Conservation (phyloP, 352 stramenopile species). For the Phytophthora nicotianae region DNA sequence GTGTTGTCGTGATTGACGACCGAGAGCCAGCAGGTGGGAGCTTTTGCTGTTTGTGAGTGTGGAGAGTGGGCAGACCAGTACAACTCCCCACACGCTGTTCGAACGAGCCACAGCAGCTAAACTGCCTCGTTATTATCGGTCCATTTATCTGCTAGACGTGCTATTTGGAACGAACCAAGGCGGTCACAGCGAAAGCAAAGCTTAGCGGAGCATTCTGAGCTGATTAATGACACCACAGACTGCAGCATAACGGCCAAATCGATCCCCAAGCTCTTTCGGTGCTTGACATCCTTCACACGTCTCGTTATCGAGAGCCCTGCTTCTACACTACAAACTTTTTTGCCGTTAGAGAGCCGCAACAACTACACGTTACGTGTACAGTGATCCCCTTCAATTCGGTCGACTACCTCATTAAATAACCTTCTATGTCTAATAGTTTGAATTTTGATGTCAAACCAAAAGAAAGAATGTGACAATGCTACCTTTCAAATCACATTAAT, state of each 20-base stretch:
- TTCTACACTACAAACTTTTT: constrained; percentile 32
- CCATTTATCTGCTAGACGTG: background rate
- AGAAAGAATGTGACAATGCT: too few relatives aligned
- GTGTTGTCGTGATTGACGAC: constrained; percentile 23
- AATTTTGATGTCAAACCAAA: too few relatives aligned
- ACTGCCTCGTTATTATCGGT: background rate
- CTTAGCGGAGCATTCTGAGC: constrained; percentile 1
- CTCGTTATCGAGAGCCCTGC: constrained; percentile 5
- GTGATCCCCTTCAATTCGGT: background rate
- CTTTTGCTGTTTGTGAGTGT: constrained; percentile 36
- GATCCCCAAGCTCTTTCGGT: background rate
- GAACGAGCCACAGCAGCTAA: constrained; percentile 2
- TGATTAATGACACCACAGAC: constrained; percentile 2
- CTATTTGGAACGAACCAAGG: too few relatives aligned
- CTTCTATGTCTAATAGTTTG: background rate
- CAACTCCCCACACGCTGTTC: constrained; percentile 15
- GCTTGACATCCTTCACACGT: background rate
- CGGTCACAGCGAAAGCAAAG: constrained; percentile 9
- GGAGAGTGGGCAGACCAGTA: constrained; percentile 30
- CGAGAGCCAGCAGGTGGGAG: constrained; percentile 13
- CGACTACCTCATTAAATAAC: background rate
- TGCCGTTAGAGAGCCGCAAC: constrained; percentile 24
- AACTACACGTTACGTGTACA: constrained; percentile 9
- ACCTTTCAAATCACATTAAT: too few relatives aligned
- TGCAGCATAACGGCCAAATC: constrained; percentile 5